Conservation (phyloP, 257 asterid genomes). For the Solanum sejunctum region DNA sequence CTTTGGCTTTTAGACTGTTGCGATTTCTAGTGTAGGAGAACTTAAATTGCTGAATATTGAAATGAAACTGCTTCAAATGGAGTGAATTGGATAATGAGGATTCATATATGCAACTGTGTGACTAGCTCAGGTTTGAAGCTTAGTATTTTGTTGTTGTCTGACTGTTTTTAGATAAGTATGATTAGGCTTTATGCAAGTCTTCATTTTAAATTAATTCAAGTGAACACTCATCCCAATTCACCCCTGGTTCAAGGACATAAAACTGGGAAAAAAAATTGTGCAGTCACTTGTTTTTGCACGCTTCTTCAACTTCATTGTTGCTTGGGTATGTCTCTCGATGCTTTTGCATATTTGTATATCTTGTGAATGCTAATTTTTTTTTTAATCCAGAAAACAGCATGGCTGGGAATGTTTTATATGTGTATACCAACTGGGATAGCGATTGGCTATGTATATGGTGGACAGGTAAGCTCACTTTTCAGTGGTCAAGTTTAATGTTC, state of each 20-base stretch:
- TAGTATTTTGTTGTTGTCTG: background rate
- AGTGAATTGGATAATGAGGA: background rate
- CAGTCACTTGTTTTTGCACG: background rate
- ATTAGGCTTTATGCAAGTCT: background rate
- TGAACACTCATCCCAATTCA: background rate
- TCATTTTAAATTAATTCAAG: background rate
- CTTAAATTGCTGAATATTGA: background rate
- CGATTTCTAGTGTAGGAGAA: background rate
- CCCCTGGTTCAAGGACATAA: background rate
- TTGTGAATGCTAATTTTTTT: background rate
- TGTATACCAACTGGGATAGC: conserved; percentile 92
- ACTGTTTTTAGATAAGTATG: background rate
- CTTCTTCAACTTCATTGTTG: background rate
- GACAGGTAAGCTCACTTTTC: conserved; percentile 37
- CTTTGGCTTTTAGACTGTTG: background rate
- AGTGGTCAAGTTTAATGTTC: conserved; percentile 1
- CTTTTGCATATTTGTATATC: background rate
- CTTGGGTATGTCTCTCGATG: background rate
- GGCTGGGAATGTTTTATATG: conserved; percentile 97
- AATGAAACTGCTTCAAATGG: background rate
- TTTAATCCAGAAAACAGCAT: conserved; percentile 60
- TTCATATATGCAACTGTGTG: background rate
- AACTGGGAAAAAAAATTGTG: background rate
- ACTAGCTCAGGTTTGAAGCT: background rate
- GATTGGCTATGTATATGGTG: conserved; percentile 91